These are phyloP conservation scores for Chytridium lagenaria DNA, from an alignment of 371 early-diverging fungal species.

Conservation along the genomic window DNA sequence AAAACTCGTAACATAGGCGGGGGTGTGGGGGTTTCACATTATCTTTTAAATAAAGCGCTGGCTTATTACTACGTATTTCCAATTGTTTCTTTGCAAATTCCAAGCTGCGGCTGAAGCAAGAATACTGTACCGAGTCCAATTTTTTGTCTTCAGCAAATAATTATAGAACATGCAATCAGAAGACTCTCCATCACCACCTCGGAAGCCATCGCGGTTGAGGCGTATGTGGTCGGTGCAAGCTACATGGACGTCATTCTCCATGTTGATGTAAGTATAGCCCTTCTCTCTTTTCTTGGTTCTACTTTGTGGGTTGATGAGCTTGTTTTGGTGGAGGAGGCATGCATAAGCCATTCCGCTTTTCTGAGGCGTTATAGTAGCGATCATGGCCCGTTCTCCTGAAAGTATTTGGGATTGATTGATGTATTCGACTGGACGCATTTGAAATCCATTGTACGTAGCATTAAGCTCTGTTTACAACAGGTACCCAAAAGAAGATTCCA, in stretches of 20 bases:
- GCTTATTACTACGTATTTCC: too few species aligned
- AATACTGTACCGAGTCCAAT: too few species aligned
- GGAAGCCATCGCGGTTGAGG: slow-evolving; percentile 17
- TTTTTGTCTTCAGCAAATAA: neutral
- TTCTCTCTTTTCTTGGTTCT: neutral
- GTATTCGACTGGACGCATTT: too few species aligned
- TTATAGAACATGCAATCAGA: neutral
- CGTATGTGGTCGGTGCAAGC: slow-evolving; percentile 40
- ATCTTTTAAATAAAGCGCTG: too few species aligned
- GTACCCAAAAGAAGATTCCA: slow-evolving; percentile 68
- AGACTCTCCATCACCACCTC: neutral
- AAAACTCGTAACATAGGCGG: too few species aligned
- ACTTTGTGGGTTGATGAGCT: neutral
- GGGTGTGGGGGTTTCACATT: too few species aligned
- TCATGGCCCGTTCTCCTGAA: too few species aligned
- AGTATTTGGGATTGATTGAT: too few species aligned
- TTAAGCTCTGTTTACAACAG: slow-evolving; percentile 8
- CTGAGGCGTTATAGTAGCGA: neutral
- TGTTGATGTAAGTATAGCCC: slow-evolving; percentile 31
- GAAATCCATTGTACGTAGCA: neutral
- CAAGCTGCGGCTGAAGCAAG: too few species aligned
- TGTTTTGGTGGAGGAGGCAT: neutral
- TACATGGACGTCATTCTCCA: slow-evolving; percentile 47
- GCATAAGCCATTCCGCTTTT: neutral
- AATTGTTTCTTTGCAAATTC: too few species aligned